A percentile compares a stretch with the other conserved stretches of the same genome.
Conservation (phyloP, 495 filamentous ascomycete species). For the Hypoxylon crocopeplum region DNA sequence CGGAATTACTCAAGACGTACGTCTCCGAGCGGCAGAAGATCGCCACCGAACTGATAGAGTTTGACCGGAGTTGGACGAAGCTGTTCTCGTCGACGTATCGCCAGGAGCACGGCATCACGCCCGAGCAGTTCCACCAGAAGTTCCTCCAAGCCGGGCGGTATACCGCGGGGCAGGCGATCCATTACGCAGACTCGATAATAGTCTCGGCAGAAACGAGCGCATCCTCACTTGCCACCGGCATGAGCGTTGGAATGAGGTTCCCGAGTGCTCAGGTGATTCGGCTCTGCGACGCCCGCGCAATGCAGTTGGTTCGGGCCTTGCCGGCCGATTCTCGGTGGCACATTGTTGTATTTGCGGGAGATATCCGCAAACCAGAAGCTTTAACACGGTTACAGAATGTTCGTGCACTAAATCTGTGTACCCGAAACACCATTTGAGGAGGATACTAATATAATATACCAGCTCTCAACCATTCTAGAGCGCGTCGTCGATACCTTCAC, state of each 20-base stretch:
- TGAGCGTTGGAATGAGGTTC: slow-evolving; percentile 65
- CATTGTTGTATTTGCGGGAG: slow-evolving; percentile 64
- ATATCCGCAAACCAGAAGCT: slow-evolving; percentile 46
- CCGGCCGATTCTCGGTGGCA: slow-evolving; percentile 65
- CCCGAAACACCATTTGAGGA: too few relatives aligned
- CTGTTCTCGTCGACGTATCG: slow-evolving; percentile 60
- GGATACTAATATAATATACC: too few relatives aligned
- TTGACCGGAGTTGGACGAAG: slow-evolving; percentile 70
- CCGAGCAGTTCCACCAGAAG: slow-evolving; percentile 59
- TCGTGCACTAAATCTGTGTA: slow-evolving; percentile 31
- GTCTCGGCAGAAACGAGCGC: slow-evolving; percentile 42
- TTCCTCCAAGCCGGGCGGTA: slow-evolving; percentile 68
- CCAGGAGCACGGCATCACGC: slow-evolving; percentile 42
- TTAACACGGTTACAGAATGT: slow-evolving; percentile 52
- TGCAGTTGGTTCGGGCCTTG: slow-evolving; percentile 61
- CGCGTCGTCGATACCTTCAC: slow-evolving; percentile 56
- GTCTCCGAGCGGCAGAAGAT: slow-evolving; percentile 70
- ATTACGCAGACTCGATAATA: slow-evolving; percentile 61
- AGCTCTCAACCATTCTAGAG: slow-evolving; percentile 42
- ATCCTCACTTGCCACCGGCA: slow-evolving; percentile 45
- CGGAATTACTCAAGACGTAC: slow-evolving; percentile 70
- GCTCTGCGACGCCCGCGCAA: slow-evolving; percentile 61
- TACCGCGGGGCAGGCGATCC: slow-evolving; percentile 67
- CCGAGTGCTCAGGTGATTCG: slow-evolving; percentile 62
- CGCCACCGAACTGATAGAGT: slow-evolving; percentile 75